Percentiles rank a stretch among this genome's conserved stretches.
phyloP scores from a whole-genome alignment of 331 rosid species.

The Quercus phellos region DNA sequence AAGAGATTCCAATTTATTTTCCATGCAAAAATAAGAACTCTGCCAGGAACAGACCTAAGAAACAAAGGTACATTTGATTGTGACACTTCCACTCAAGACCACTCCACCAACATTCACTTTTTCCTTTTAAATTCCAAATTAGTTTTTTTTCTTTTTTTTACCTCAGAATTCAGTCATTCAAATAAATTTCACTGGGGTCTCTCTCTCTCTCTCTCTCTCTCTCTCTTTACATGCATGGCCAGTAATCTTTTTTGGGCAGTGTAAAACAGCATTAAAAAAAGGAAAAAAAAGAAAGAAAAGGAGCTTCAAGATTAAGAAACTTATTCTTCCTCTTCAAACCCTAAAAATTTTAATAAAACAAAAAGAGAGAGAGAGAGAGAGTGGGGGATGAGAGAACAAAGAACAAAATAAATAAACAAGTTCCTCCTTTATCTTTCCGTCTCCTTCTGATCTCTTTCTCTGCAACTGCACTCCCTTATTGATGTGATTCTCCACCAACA shows the following conservation, averaged over 20 bases:
- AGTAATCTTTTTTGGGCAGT: slow-evolving; percentile 21
- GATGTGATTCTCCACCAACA: slow-evolving; percentile 88
- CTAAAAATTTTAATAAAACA: slow-evolving; percentile 46
- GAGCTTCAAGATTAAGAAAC: slow-evolving; percentile 54
- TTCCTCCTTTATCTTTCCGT: slow-evolving; percentile 64
- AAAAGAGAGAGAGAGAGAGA: slow-evolving; percentile 30
- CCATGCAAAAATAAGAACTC: slow-evolving; percentile 36
- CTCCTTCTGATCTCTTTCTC: slow-evolving; percentile 55
- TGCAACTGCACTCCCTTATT: slow-evolving; percentile 41
- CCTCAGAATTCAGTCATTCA: not conserved
- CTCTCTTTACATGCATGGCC: slow-evolving; percentile 35
- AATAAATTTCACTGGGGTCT: slow-evolving; percentile 27
- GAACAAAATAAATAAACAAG: slow-evolving; percentile 33
- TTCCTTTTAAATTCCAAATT: slow-evolving; percentile 30
- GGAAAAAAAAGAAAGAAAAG: slow-evolving; percentile 22
- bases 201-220: slow-evolving; percentile 8
- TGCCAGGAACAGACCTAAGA: slow-evolving; percentile 39
- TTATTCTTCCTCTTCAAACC: slow-evolving; percentile 35
- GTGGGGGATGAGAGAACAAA: not conserved
- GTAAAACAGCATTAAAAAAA: slow-evolving; percentile 25
- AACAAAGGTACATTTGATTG: slow-evolving; percentile 62
- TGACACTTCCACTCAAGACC: slow-evolving; percentile 78
- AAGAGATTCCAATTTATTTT: not conserved
- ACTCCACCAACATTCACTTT: slow-evolving; percentile 56
- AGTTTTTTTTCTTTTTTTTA: slow-evolving; percentile 13